Percentiles rank a stretch among this genome's conserved stretches.
phyloP scores from a whole-genome alignment of 805 yeast genomes.

The Maudiozyma bulderi region DNA sequence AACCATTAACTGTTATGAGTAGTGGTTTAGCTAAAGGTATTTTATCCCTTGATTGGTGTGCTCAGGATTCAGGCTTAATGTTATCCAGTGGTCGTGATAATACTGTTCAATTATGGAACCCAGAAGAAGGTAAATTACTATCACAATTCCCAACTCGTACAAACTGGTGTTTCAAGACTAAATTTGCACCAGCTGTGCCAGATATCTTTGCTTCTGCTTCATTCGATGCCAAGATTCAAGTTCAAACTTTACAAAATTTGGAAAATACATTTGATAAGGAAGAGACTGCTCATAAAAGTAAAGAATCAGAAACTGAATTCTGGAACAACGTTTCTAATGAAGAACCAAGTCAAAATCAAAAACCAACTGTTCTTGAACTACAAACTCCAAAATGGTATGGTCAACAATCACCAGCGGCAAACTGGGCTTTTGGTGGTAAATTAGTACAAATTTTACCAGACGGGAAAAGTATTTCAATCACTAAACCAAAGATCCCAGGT shows the following conservation, averaged over 20 bases:
- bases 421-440: slow-evolving; percentile 91
- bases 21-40: slow-evolving; percentile 82
- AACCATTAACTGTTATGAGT: slow-evolving; percentile 63
- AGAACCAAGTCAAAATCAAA: slow-evolving; percentile 64
- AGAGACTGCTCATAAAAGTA: slow-evolving; percentile 23
- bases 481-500: slow-evolving; percentile 33
- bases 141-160: slow-evolving; percentile 88
- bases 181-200: slow-evolving; percentile 81
- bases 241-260: slow-evolving; percentile 78
- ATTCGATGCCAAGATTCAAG: slow-evolving; percentile 69
- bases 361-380: slow-evolving; percentile 48
- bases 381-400: slow-evolving; percentile 91
- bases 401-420: slow-evolving; percentile 56
- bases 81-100: slow-evolving; percentile 92
- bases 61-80: slow-evolving; percentile 64
- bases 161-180: slow-evolving; percentile 87
- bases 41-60: slow-evolving; percentile 88
- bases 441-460: slow-evolving; percentile 46
- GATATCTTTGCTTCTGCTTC: slow-evolving; percentile 84
- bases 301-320: slow-evolving; percentile 58
- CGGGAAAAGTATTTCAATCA: slow-evolving; percentile 32
- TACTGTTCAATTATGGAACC: slow-evolving; percentile 84
- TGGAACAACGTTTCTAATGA: slow-evolving; percentile 71
- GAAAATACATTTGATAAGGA: slow-evolving; percentile 21
- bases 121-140: slow-evolving; percentile 56